Conservation (phyloP, 179 eudicot genomes). For the Beta lomatogona region DNA sequence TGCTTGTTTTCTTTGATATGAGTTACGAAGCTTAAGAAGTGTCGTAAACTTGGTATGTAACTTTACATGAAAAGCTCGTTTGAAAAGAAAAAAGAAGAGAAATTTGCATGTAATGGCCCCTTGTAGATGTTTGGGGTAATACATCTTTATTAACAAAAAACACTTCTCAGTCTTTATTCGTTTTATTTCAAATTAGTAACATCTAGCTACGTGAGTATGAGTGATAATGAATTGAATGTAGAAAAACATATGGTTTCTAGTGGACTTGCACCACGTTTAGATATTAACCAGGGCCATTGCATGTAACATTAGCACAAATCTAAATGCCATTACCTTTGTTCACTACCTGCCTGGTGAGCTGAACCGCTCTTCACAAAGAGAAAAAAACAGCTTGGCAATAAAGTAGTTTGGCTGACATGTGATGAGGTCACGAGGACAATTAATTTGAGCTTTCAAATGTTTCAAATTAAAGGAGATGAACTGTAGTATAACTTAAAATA, state of each 20-base stretch:
- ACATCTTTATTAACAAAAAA: background rate
- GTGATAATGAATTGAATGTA: background rate
- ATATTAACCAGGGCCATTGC: background rate
- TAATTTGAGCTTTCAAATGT: background rate
- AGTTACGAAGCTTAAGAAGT: too few species aligned
- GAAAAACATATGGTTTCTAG: background rate
- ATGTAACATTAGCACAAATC: background rate
- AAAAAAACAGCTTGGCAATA: background rate
- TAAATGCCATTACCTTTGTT: background rate
- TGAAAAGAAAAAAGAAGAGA: too few species aligned
- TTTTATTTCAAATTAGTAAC: background rate
- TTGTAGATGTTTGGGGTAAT: background rate
- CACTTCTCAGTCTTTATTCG: background rate
- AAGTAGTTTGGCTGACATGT: background rate
- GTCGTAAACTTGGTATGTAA: too few species aligned
- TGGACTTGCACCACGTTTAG: background rate
- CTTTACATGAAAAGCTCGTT: too few species aligned
- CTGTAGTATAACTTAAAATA: background rate
- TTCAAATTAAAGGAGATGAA: background rate
- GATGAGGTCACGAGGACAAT: background rate
- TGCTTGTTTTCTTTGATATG: too few species aligned
- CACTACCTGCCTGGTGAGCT: background rate
- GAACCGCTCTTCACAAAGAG: background rate
- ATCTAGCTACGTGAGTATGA: background rate
- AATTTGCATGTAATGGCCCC: background rate